phyloP scores from a whole-genome alignment of 345 rosid species.

The Linum usitatissimum region DNA sequence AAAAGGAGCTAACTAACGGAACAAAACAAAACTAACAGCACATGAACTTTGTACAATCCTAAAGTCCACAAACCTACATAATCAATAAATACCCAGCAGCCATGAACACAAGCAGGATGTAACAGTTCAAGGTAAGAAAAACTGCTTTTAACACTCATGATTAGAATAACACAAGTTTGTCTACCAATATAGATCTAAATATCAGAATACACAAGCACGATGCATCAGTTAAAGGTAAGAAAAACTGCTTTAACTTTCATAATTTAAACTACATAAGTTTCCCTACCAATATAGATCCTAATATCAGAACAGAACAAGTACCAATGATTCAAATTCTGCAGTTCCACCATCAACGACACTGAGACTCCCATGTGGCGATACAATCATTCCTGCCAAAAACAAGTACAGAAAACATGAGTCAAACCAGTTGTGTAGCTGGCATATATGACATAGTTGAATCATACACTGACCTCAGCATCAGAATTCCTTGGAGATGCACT shows the following conservation, averaged over 20 bases:
- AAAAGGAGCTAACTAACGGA: too few relatives aligned
- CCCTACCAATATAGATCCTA: neutral
- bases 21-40: neutral
- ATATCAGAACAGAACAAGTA: neutral
- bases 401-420: neutral
- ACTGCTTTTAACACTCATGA: too few relatives aligned
- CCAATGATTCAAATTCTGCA: neutral
- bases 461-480: conserved; percentile 22
- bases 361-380: neutral
- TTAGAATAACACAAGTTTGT: neutral
- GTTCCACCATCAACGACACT: neutral
- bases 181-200: neutral
- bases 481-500: conserved; percentile 25
- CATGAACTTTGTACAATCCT: neutral
- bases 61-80: neutral
- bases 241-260: too few relatives aligned
- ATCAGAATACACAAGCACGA: neutral
- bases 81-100: neutral
- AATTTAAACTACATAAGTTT: neutral
- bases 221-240: neutral
- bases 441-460: neutral
- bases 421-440: neutral
- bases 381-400: neutral
- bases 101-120: neutral
- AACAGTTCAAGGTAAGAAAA: too few relatives aligned